Conservation (phyloP, 768 basidiomycete genomes). For the Sarcodon aspratus region DNA sequence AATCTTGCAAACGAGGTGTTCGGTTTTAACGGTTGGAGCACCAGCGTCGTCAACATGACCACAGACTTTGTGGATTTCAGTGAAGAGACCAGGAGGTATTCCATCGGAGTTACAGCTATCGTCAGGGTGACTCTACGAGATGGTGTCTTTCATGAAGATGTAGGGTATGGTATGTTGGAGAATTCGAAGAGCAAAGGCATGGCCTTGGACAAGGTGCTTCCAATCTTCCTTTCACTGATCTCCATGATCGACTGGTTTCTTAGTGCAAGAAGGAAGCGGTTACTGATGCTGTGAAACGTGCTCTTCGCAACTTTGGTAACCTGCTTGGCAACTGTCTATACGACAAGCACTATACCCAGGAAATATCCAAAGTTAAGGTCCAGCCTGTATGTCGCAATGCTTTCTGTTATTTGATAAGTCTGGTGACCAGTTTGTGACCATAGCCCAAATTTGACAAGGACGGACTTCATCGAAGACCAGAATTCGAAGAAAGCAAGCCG, state of each 20-base stretch:
- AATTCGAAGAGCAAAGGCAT: conserved; percentile 78
- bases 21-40: conserved; percentile 95
- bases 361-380: conserved; percentile 82
- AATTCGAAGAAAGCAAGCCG: conserved; percentile 42
- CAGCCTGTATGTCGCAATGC: conserved; percentile 46
- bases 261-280: conserved; percentile 99
- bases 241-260: neutral
- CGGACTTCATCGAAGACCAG: conserved; percentile 61
- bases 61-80: conserved; percentile 73
- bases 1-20: conserved; percentile 98
- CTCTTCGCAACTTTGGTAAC: conserved; percentile 88
- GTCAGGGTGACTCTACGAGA: conserved; percentile 82
- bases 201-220: conserved; percentile 82
- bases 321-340: conserved; percentile 96
- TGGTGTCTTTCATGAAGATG: conserved; percentile 86
- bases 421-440: neutral
- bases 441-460: conserved; percentile 59
- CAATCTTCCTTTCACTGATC: neutral
- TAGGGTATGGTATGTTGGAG: conserved; percentile 83
- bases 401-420: neutral
- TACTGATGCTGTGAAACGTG: conserved; percentile 88
- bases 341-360: conserved; percentile 80
- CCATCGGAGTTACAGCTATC: conserved; percentile 73
- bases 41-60: conserved; percentile 59
- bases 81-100: conserved; percentile 54